phyloP scores from a whole-genome alignment of 139 green algal genomes.

The Chlamydomonas sp. region DNA sequence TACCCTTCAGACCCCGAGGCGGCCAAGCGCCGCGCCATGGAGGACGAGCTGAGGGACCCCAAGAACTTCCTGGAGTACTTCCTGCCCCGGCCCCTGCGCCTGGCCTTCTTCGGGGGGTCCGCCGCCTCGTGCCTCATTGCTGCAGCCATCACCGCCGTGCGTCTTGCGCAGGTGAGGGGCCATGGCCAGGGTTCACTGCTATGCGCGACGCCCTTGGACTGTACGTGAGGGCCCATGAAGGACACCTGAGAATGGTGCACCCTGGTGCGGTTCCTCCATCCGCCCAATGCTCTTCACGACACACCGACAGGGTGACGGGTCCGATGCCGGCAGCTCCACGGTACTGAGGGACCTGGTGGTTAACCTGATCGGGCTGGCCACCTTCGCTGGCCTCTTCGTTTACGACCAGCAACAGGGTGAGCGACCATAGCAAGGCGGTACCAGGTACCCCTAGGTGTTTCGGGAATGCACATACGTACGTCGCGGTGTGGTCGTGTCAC shows the following conservation, averaged over 20 bases:
- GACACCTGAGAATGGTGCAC: background rate
- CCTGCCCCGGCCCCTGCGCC: constrained; percentile 52
- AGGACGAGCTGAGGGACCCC: constrained; percentile 72
- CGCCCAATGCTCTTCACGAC: background rate
- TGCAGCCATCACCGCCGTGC: constrained; percentile 34
- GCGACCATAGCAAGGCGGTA: no score
- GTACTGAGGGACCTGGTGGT: constrained; percentile 41
- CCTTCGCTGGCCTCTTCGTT: constrained; percentile 53
- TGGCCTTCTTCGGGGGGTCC: constrained; percentile 50
- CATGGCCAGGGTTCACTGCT: background rate
- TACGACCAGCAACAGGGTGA: constrained; percentile 43
- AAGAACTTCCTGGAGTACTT: constrained; percentile 72
- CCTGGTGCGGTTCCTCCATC: background rate
- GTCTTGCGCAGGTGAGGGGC: constrained; percentile 46
- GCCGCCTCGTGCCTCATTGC: constrained; percentile 56
- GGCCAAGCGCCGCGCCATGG: constrained; percentile 39
- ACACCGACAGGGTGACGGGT: constrained; percentile 2
- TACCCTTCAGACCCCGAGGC: constrained; percentile 25
- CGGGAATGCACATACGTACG: no score
- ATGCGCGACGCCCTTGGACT: background rate
- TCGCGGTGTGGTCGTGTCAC: no score
- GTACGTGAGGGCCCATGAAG: background rate
- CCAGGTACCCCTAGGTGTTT: no score
- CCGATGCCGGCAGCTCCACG: background rate
- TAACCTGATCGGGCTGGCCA: constrained; percentile 50